Percentiles rank a stretch among this genome's conserved stretches.
These are phyloP conservation scores for Aspergillus haitiensis DNA, from an alignment of 495 filamentous ascomycete genomes.

Conservation along the genomic window DNA sequence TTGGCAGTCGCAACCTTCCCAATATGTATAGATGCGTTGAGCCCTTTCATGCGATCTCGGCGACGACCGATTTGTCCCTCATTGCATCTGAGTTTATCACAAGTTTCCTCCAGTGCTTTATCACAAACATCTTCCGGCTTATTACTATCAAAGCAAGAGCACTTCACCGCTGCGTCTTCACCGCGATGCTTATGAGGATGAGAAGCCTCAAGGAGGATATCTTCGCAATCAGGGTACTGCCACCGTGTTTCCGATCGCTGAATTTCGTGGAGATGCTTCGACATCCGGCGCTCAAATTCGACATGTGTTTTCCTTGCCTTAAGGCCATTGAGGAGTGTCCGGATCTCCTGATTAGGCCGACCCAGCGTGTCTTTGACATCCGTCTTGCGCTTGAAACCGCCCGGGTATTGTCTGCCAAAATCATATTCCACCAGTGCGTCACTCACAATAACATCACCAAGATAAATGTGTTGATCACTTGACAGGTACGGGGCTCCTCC, in stretches of 20 bases:
- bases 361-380: constrained; percentile 29
- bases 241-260: constrained; percentile 9
- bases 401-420: constrained; percentile 34
- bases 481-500: constrained; percentile 28
- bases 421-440: constrained; percentile 38
- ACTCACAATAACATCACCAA: constrained; percentile 50
- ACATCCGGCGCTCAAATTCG: constrained; percentile 17
- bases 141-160: not conserved
- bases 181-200: constrained; percentile 37
- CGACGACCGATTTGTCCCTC: not conserved
- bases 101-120: not conserved
- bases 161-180: not conserved
- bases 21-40: constrained; percentile 29
- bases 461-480: constrained; percentile 27
- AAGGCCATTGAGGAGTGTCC: constrained; percentile 25
- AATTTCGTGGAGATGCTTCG: constrained; percentile 5
- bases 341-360: constrained; percentile 32
- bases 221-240: constrained; percentile 26
- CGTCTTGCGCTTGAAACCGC: constrained; percentile 28
- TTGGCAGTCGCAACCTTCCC: constrained; percentile 31
- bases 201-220: constrained; percentile 27
- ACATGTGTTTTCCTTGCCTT: constrained; percentile 15
- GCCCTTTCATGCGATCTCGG: not conserved
- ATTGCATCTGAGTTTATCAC: not conserved
- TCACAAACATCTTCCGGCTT: not conserved